Base-by-base conservation (phyloP, 2,329 filamentous ascomycete species). In the Trematosphaeria pertusa region DNA sequence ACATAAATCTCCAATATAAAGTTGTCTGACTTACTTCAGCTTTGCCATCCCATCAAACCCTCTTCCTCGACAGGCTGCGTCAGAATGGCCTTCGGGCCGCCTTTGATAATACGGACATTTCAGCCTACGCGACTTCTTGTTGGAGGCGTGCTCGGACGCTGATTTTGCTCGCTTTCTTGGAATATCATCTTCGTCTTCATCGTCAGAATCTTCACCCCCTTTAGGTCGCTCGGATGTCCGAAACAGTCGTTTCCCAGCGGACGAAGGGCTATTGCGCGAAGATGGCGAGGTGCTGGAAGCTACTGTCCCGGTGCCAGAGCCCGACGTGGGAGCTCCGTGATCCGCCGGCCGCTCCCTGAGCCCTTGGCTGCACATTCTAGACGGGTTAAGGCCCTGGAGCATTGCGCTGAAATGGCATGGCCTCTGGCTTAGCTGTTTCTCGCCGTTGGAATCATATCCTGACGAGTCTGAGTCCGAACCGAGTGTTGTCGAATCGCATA, bases 91-190 rank as follows among this genome's bases (percentile, higher is more conserved):
- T 19, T 40, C 37, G 15, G 37, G 37, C 4, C 24, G 21, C 26
- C 37, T 40, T 19, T 30, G 22, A 30, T 40, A 40, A 18, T 40
- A 40, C 3, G 37, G 37, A 20, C 37, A 40, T 19, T 40, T 40
- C 21, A 35, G 20, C 17, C 34, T 28, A 7, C 24, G 7, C 24
- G 7, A 12, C 7, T 28, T 28, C 24, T 28, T 28, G 24, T 8
- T 12, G 24, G 7, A 8, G 24, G 7, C 24, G 12, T 28, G 8
- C 8, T 12, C 12, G 12, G 24, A 12, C 12, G 24, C 12, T 28
- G 7, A 8, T 7, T 12, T 7, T 28, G 24, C 8, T 7, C 24
- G 24, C 12, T 28, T 28, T 12, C 12, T 28, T 12, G 8, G 24
- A 28, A 12, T 8, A 12, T 28, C 24, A 28, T 12, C 24, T 28